These are phyloP conservation scores for Simmondsia chinensis DNA, from an alignment of 148 eudicot genomes.

Conservation along the genomic window DNA sequence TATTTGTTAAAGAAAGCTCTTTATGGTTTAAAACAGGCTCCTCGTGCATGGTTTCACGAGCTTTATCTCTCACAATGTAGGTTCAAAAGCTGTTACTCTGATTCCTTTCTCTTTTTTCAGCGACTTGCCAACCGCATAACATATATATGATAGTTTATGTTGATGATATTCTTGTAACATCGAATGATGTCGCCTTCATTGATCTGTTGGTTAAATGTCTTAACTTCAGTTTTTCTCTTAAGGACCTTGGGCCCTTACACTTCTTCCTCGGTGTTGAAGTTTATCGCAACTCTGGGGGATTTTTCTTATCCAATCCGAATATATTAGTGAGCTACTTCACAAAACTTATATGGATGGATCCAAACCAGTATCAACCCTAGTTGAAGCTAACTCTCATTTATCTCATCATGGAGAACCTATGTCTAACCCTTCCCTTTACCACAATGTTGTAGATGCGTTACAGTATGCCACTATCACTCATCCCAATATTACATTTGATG, in stretches of 20 bases:
- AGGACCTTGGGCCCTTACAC: neutral
- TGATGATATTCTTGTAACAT: conserved; percentile 2
- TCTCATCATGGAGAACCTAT: neutral
- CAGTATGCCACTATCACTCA: conserved; percentile 1
- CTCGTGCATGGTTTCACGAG: too few relatives aligned
- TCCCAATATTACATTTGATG: neutral
- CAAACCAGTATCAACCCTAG: neutral
- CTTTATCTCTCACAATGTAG: too few relatives aligned
- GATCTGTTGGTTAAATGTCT: neutral
- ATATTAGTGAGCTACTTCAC: neutral
- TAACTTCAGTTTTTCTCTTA: neutral
- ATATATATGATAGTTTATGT: conserved; percentile 2
- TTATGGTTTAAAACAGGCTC: too few relatives aligned
- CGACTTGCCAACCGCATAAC: neutral
- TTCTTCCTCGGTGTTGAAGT: conserved; percentile 2
- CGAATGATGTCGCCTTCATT: neutral
- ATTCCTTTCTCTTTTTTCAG: neutral
- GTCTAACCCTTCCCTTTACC: neutral
- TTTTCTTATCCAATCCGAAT: neutral
- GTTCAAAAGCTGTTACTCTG: neutral
- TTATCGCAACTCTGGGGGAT: too few relatives aligned
- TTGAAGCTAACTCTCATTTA: neutral
- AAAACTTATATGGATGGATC: neutral
- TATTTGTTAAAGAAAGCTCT: too few relatives aligned
- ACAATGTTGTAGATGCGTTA: neutral